phyloP scores from a whole-genome alignment of 768 basidiomycete genomes.

The Lentinula edodes region DNA sequence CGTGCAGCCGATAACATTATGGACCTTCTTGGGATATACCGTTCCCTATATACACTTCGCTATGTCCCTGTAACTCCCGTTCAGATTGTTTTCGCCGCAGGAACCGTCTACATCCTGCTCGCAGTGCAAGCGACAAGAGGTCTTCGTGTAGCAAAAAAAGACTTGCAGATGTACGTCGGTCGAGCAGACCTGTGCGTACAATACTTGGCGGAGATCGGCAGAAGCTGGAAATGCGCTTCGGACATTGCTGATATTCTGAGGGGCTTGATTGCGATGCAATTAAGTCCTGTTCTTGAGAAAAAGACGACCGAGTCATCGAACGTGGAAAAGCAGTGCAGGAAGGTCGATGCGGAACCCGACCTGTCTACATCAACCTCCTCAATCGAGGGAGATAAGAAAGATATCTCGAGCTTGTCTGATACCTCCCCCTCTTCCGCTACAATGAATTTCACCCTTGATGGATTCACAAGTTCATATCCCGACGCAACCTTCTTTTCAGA shows the following conservation, averaged over 20 bases:
- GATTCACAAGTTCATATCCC: not conserved
- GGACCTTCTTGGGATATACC: conserved; percentile 25
- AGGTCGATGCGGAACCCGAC: not conserved
- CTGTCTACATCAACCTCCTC: not conserved
- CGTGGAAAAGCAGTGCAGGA: not conserved
- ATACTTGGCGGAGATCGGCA: conserved; percentile 25
- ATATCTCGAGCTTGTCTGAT: not conserved
- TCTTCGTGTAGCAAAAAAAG: conserved; percentile 19
- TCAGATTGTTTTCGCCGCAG: conserved; percentile 31
- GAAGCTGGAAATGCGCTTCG: conserved; percentile 24
- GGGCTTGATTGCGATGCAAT: conserved; percentile 14
- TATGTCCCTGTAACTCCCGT: conserved; percentile 29
- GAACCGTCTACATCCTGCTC: conserved; percentile 31
- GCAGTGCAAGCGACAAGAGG: conserved; percentile 25
- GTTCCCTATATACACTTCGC: conserved; percentile 28
- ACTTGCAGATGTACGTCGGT: conserved; percentile 17
- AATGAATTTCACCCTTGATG: not conserved
- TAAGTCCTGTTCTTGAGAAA: conserved; percentile 7
- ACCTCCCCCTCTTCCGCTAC: not conserved
- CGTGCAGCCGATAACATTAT: conserved; percentile 29
- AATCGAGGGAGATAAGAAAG: not conserved
- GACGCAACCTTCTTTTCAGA: not conserved
- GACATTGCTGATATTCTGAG: conserved; percentile 20
- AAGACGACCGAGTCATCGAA: not conserved
- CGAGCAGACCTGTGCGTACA: conserved; percentile 25